Percentiles rank a stretch among this genome's conserved stretches.
Conservation (phyloP, 768 basidiomycete genomes). For the Pisolithus marmoratus region DNA sequence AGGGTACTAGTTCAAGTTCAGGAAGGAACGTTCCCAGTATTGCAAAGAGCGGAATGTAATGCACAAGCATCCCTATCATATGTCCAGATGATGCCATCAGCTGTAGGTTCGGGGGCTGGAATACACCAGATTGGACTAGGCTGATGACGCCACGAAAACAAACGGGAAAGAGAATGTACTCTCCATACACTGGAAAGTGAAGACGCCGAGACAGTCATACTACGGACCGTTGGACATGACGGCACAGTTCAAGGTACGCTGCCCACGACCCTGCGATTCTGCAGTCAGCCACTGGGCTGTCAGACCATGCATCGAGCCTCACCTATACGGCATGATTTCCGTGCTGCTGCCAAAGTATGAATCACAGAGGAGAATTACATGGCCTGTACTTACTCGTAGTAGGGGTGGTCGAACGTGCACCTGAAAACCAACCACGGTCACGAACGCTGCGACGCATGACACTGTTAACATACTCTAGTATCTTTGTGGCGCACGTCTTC, state of each 20-base stretch:
- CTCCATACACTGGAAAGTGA: slow-evolving; percentile 74
- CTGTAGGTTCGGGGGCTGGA: too few relatives aligned
- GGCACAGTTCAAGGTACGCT: slow-evolving; percentile 66
- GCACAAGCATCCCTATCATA: background rate
- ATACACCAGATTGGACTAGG: too few relatives aligned
- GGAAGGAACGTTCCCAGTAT: too few relatives aligned
- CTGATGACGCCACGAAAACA: background rate
- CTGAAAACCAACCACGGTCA: slow-evolving; percentile 25
- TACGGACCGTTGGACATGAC: slow-evolving; percentile 77
- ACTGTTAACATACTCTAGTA: slow-evolving; percentile 48
- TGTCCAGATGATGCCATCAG: background rate
- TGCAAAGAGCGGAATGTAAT: too few relatives aligned
- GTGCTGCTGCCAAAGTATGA: slow-evolving; percentile 31
- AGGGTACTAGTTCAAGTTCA: too few relatives aligned
- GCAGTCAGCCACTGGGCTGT: slow-evolving; percentile 67
- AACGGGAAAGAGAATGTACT: slow-evolving; percentile 36
- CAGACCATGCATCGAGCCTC: too few relatives aligned
- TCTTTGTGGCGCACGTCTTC: slow-evolving; percentile 57
- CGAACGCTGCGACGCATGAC: too few relatives aligned
- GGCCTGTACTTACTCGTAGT: slow-evolving; percentile 45
- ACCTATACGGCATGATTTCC: too few relatives aligned
- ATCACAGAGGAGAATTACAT: background rate
- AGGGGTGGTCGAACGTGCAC: slow-evolving; percentile 69
- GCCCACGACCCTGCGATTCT: slow-evolving; percentile 69
- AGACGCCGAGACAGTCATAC: slow-evolving; percentile 65